Evolutionary conservation across 1,139 yeast genomes (phyloP).

Genomic region (Geotrichum restrictum): DNA sequence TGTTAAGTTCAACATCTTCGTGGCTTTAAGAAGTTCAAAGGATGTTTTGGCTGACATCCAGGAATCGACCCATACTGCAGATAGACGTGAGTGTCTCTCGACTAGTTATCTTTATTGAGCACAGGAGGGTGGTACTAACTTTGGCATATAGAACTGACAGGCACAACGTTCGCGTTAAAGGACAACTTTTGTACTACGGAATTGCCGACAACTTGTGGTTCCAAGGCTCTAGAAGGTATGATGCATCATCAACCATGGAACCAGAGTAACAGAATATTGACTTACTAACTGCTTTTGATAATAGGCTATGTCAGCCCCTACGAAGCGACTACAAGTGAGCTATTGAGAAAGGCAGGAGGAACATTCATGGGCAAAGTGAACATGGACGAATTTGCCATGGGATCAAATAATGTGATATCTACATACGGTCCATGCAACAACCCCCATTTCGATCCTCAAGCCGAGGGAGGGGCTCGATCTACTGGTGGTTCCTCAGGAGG

Average conservation of each 20-base stretch:
- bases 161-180: constrained; percentile 51
- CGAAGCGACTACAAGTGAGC: constrained; percentile 66
- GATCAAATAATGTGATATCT: constrained; percentile 53
- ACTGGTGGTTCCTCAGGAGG: constrained; percentile 97
- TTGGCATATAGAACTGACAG: constrained; percentile 21
- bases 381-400: constrained; percentile 98
- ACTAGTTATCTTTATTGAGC: constrained; percentile 15
- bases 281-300: too few relatives aligned
- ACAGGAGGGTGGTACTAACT: constrained; percentile 15
- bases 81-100: constrained; percentile 12
- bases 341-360: constrained; percentile 53
- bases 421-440: constrained; percentile 64
- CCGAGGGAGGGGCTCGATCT: constrained; percentile 39
- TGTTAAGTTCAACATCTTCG: constrained; percentile 36
- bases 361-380: constrained; percentile 77
- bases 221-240: constrained; percentile 48
- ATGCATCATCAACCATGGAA: neutral
- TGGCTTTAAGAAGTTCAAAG: constrained; percentile 26
- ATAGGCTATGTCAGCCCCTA: constrained; percentile 65
- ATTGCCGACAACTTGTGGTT: constrained; percentile 72
- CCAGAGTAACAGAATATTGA: neutral
- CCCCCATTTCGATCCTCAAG: constrained; percentile 46
- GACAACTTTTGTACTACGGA: constrained; percentile 72
- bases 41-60: constrained; percentile 16
- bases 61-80: constrained; percentile 6